Conservation (phyloP, 345 rosid genomes). For the Eucalyptus dawsonii region DNA sequence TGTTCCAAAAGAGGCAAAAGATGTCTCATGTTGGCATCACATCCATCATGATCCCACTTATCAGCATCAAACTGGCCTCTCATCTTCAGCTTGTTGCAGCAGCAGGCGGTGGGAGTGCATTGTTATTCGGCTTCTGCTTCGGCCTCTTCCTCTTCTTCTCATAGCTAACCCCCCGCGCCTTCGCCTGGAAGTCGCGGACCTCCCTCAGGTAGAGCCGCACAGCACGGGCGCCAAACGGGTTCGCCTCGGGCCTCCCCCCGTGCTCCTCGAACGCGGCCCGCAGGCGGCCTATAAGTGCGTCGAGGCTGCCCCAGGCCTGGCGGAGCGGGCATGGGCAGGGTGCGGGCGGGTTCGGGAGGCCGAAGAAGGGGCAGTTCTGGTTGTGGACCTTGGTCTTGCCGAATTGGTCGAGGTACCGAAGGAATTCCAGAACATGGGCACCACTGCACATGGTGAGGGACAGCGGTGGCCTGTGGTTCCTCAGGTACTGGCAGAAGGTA, state of each 20-base stretch:
- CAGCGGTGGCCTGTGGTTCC: slow-evolving; percentile 76
- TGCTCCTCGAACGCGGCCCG: slow-evolving; percentile 93
- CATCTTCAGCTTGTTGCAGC: neutral
- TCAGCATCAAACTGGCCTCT: neutral
- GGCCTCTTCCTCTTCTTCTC: slow-evolving; percentile 73
- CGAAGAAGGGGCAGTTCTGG: slow-evolving; percentile 83
- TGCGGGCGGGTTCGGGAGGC: slow-evolving; percentile 77
- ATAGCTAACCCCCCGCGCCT: slow-evolving; percentile 89
- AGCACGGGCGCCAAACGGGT: slow-evolving; percentile 84
- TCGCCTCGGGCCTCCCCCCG: slow-evolving; percentile 74
- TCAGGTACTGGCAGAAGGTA: slow-evolving; percentile 79
- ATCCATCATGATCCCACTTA: neutral
- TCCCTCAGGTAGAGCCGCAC: slow-evolving; percentile 79
- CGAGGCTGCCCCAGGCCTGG: slow-evolving; percentile 98
- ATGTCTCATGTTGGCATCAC: neutral
- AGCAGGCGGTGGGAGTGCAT: neutral
- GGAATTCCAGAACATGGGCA: slow-evolving; percentile 80
- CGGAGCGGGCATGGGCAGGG: slow-evolving; percentile 90
- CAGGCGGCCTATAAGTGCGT: slow-evolving; percentile 92
- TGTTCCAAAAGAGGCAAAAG: neutral
- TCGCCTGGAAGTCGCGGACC: slow-evolving; percentile 88
- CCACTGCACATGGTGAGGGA: slow-evolving; percentile 70
- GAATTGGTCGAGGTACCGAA: slow-evolving; percentile 62
- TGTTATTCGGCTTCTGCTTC: neutral
- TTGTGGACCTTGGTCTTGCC: slow-evolving; percentile 75